Conservation (phyloP, 441 rosid genomes). For the Populus hybrid region DNA sequence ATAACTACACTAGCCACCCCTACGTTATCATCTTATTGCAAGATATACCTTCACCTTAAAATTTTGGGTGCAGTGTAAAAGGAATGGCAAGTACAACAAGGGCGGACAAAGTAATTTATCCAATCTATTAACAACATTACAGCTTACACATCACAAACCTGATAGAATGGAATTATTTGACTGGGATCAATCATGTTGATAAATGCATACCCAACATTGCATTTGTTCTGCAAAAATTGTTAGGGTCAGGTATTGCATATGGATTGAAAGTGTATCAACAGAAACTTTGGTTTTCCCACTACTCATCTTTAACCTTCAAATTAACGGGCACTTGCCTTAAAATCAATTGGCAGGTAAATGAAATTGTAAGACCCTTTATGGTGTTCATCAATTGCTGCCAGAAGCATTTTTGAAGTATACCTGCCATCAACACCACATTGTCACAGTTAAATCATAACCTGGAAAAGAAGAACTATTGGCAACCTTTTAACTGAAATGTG, state of each 20-base stretch:
- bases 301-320: background rate
- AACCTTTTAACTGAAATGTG: background rate
- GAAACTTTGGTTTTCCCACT: background rate
- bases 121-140: background rate
- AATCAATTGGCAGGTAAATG: slow-evolving; percentile 71
- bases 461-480: background rate
- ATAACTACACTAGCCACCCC: background rate
- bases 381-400: slow-evolving; percentile 67
- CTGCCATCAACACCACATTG: slow-evolving; percentile 30
- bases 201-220: slow-evolving; percentile 82
- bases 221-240: slow-evolving; percentile 58
- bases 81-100: background rate
- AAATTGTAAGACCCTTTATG: slow-evolving; percentile 67
- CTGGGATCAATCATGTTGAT: slow-evolving; percentile 65
- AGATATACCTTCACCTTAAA: background rate
- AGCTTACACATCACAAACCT: slow-evolving; percentile 41
- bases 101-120: too few relatives aligned
- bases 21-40: background rate
- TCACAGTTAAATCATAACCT: background rate
- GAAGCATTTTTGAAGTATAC: slow-evolving; percentile 72
- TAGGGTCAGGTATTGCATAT: slow-evolving; percentile 9
- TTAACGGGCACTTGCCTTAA: slow-evolving; percentile 45
- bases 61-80: background rate
- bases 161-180: slow-evolving; percentile 57
- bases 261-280: background rate